These are phyloP conservation scores for Suillus plorans DNA, from an alignment of 768 basidiomycete genomes.

Conservation along the genomic window DNA sequence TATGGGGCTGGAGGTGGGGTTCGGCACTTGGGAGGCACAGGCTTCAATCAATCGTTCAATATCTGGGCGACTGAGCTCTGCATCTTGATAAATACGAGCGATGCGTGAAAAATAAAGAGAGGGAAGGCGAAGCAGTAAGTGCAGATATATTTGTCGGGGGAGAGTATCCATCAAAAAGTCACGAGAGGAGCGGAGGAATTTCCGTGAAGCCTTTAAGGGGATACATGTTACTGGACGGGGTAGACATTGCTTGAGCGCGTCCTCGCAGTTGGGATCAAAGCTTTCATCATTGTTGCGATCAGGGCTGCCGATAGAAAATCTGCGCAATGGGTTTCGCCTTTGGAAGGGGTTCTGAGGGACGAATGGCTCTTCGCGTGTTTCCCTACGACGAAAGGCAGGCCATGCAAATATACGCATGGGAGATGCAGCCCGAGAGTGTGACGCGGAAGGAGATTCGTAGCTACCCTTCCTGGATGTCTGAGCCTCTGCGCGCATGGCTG, in stretches of 20 bases:
- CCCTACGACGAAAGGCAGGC: constrained; percentile 50
- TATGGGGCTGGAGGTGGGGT: constrained; percentile 24
- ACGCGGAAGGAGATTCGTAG: constrained; percentile 32
- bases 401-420: constrained; percentile 61
- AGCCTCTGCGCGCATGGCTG: constrained; percentile 12
- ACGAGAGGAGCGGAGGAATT: constrained; percentile 19
- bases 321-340: constrained; percentile 23
- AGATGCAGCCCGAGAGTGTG: constrained; percentile 47
- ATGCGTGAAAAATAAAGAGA: constrained; percentile 80
- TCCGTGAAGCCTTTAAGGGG: constrained; percentile 14
- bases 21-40: constrained; percentile 22
- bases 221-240: constrained; percentile 15
- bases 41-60: constrained; percentile 51
- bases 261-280: constrained; percentile 25
- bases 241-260: constrained; percentile 22
- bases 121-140: constrained; percentile 65
- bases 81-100: constrained; percentile 72
- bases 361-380: constrained; percentile 53
- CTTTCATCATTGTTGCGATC: constrained; percentile 12
- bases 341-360: constrained; percentile 56
- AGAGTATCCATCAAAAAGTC: constrained; percentile 36
- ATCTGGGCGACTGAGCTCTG: constrained; percentile 74
- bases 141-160: constrained; percentile 44
- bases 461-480: constrained; percentile 22
- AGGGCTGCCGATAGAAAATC: constrained; percentile 21